Conservation (phyloP, 352 stramenopile species). For the Phytophthora pini region DNA sequence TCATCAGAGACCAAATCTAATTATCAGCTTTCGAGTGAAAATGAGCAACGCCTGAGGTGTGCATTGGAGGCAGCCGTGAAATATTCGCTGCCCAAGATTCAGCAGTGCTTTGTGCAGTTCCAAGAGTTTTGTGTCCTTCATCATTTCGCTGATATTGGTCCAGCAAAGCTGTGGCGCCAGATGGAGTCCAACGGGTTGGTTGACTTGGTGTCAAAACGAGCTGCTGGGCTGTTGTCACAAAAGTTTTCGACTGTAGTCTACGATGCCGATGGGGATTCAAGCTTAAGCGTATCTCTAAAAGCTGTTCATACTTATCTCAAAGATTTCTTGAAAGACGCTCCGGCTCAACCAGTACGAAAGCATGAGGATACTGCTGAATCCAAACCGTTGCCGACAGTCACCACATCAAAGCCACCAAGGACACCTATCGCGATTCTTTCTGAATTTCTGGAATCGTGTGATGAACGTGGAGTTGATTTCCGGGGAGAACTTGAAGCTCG, state of each 20-base stretch:
- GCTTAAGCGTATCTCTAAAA: constrained; percentile 38
- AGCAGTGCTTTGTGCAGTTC: constrained; percentile 40
- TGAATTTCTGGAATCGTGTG: constrained; percentile 42
- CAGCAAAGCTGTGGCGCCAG: constrained; percentile 50
- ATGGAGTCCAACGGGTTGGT: constrained; percentile 54
- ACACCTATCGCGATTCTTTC: constrained; percentile 15
- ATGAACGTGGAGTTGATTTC: constrained; percentile 53
- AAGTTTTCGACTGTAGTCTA: constrained; percentile 39
- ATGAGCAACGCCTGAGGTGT: constrained; percentile 38
- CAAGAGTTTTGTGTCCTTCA: constrained; percentile 65
- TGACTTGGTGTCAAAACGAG: constrained; percentile 49
- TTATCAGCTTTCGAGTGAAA: constrained; percentile 25
- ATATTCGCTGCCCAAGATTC: constrained; percentile 41
- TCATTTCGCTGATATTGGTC: constrained; percentile 41
- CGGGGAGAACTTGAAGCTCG: constrained; percentile 56
- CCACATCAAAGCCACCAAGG: constrained; percentile 2
- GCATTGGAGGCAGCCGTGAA: constrained; percentile 39
- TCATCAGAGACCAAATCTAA: not conserved
- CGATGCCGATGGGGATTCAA: constrained; percentile 10
- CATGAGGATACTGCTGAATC: not conserved
- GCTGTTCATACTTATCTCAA: constrained; percentile 37
- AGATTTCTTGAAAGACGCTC: constrained; percentile 6
- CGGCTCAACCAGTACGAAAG: constrained; percentile 3
- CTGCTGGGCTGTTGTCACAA: constrained; percentile 43
- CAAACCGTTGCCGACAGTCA: not conserved